These are phyloP conservation scores for Rhododendron griersonianum DNA, from an alignment of 148 eudicot genomes.

Conservation along the genomic window DNA sequence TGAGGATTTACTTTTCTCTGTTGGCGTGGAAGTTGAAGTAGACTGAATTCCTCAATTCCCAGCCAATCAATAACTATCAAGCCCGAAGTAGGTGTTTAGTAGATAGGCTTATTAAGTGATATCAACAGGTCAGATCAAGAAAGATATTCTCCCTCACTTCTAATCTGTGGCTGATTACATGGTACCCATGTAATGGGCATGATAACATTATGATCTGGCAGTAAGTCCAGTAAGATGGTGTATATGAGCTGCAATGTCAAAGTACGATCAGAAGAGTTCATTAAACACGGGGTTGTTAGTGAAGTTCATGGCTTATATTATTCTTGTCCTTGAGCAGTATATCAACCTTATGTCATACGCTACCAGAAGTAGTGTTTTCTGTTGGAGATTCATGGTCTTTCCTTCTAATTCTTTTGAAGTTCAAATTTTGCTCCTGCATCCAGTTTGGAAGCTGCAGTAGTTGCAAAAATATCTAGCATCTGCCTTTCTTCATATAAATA, in stretches of 20 bases:
- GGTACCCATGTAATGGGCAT: not conserved
- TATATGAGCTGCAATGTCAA: not conserved
- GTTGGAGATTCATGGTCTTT: not conserved
- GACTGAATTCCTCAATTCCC: not conserved
- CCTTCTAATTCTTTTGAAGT: not conserved
- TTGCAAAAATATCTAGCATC: not conserved
- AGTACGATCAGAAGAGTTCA: not conserved
- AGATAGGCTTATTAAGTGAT: not conserved
- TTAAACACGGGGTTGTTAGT: not conserved
- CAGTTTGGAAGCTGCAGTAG: not conserved
- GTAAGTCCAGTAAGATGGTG: not conserved
- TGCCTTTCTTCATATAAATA: not conserved
- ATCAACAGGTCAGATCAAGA: not conserved
- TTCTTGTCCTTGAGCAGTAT: not conserved
- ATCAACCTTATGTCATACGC: not conserved
- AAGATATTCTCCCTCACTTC: not conserved
- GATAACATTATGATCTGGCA: too few species aligned
- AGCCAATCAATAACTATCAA: not conserved
- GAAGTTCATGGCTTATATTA: not conserved
- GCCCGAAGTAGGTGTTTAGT: not conserved
- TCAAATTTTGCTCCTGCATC: not conserved
- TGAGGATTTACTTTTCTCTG: not conserved
- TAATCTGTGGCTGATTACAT: not conserved
- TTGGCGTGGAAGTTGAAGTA: not conserved
- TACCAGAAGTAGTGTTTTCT: not conserved